Base-by-base conservation (phyloP, 176 grass and related monocot species). In the Canna indica region DNA sequence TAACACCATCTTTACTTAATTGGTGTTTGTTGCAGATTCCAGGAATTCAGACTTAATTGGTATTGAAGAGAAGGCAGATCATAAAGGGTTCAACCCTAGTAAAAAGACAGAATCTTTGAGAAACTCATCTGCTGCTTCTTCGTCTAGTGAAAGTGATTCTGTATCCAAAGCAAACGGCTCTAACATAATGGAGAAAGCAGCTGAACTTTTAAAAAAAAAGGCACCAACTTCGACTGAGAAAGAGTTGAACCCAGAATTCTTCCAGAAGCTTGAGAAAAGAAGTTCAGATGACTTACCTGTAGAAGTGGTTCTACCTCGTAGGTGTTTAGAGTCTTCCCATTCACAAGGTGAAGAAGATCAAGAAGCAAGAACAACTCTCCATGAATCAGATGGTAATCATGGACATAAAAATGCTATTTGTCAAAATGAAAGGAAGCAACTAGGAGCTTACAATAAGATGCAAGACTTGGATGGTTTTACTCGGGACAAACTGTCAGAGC, bases 251-350 rank as follows among this genome's bases (percentile, higher is more conserved):
- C 82, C 89, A 61, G 94, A 93, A 7, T 99, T 99, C 60, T 99
- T 99, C 67, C 94, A 93, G 78, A 93, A 90, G 36, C 86, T 99
- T 60, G 94, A 99, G 73, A 82, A 89, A 22, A 93, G 86, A 60
- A 87, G 67, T 42, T 44, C 53, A 33, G 89, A 93, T 47, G 91
- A 88, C 62, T 84, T 91, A 64, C 64, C 80, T 41, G 94, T 99
- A 38, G 94, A 99, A 82, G 94, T 99, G 34, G 90, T 88, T 41
- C 75, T 87, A 65, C 84, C 89, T 68, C 86, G 69, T 44, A 87
- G 81, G 50, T 78, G 69, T 45, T 48, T 75, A 42, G 82, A 83
- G 64, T 86, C 64, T 44, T 69, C 81, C 25, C 86, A 93, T 41
- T 82, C 87, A 73, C 54, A 75, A 72, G 76, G 32, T 53, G 83